phyloP scores from a whole-genome alignment of 257 asterid species.

The Capsicum pubescens region DNA sequence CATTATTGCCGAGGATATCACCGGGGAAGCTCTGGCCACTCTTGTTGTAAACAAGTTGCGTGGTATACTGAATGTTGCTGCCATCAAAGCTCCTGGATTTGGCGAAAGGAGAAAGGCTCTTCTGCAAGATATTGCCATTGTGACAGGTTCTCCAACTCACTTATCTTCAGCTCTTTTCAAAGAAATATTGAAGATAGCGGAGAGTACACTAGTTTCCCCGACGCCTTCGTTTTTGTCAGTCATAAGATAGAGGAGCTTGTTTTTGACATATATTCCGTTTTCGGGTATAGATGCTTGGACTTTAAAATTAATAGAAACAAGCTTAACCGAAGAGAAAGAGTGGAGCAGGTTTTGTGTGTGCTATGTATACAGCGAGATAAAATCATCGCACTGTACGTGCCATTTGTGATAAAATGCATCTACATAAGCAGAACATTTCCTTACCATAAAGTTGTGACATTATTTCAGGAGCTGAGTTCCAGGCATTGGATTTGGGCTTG shows the following conservation, averaged over 20 bases:
- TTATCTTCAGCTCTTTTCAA: neutral
- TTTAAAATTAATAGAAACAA: neutral
- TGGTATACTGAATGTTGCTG: conserved; percentile 91
- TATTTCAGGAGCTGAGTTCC: conserved; percentile 86
- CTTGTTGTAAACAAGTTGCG: conserved; percentile 96
- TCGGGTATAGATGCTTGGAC: neutral
- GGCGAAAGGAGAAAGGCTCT: conserved; percentile 96
- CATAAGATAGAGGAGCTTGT: conserved; percentile 10
- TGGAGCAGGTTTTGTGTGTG: neutral
- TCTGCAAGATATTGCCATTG: conserved; percentile 95
- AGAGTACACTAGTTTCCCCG: neutral
- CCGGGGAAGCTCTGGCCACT: conserved; percentile 98
- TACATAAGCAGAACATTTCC: neutral
- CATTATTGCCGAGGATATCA: conserved; percentile 86
- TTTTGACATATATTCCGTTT: neutral
- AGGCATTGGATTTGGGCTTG: conserved; percentile 86
- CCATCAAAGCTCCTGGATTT: conserved; percentile 99
- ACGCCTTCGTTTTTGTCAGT: neutral
- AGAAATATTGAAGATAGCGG: neutral
- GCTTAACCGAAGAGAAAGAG: neutral
- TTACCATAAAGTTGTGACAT: neutral
- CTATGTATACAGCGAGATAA: neutral
- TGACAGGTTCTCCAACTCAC: conserved; percentile 61
- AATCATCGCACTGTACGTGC: neutral
- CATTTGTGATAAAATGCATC: neutral